Percentiles rank a stretch among this genome's conserved stretches.
These are phyloP conservation scores for Quercus dentata DNA, from an alignment of 306 rosid genomes.

Conservation along the genomic window DNA sequence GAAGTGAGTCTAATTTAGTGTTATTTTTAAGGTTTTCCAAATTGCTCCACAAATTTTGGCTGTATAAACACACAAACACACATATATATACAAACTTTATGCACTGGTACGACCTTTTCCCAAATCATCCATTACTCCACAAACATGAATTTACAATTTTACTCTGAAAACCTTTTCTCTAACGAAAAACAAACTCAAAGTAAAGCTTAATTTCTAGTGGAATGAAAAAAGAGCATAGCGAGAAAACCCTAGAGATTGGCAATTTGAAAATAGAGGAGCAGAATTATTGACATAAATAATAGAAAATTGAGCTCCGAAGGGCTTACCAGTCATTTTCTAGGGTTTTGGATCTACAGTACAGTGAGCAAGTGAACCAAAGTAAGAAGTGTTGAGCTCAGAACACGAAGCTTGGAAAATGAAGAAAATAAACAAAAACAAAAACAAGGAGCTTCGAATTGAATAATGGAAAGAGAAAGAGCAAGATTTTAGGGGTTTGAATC, in stretches of 20 bases:
- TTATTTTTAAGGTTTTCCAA: not conserved
- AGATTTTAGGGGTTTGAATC: not conserved
- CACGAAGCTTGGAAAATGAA: not conserved
- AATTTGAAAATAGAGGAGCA: not conserved
- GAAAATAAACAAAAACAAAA: too few species aligned
- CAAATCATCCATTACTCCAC: not conserved
- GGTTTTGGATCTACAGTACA: conserved; percentile 3
- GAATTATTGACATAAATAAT: not conserved
- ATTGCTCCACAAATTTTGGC: not conserved
- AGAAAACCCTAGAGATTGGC: not conserved
- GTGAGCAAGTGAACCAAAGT: not conserved
- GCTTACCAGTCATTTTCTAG: conserved; percentile 13
- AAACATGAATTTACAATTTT: not conserved
- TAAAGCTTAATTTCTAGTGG: too few species aligned
- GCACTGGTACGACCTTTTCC: too few species aligned
- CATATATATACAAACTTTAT: too few species aligned
- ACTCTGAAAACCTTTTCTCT: not conserved
- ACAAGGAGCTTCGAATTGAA: not conserved
- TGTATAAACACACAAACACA: not conserved
- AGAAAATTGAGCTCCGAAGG: not conserved
- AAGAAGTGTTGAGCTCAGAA: conserved; percentile 14
- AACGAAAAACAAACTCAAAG: too few species aligned
- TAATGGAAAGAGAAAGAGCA: not conserved
- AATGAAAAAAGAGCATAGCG: not conserved
- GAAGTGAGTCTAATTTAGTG: not conserved